Base-by-base conservation (phyloP, 1,284 basidiomycete genomes). In the Puccinia horiana region DNA sequence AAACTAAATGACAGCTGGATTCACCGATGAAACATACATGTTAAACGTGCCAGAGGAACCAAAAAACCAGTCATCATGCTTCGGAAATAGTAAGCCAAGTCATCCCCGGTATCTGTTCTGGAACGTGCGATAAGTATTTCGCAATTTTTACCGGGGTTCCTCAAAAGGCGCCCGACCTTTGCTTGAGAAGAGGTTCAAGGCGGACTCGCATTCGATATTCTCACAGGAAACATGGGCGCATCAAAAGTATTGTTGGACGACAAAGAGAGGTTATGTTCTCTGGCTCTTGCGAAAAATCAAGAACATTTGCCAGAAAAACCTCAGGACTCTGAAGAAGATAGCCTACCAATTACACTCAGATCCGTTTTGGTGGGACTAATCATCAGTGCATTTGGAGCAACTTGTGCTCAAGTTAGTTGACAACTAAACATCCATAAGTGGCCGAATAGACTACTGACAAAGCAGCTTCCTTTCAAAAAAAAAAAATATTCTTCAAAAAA, bases 321-420 rank as follows among this genome's bases (percentile, higher is more conserved):
- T 40, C 37, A 40, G n/a, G 23, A 20, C 4, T 49, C 49, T n/a
- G n/a, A n/a, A 23, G 69, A 72, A 52, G 69, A 72, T 23, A 47
- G 32, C 16, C 69, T 77, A 20, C 49, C 52, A 26, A 73, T 80
- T 69, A 81, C 79, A 26, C 5, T 81, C 49, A 70, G 80, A 73
- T 81, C 80, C 29, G 44, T 75, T 23, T 54, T 67, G 11, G 80
- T 81, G 42, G 80, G 72, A 12, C 2, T 76, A 29, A 29, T 69
- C 0, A 47, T 81, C 20, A 69, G 61, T 49, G 61, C 61, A 8
- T 81, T 81, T 76, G 80, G 80, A 2, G 80, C 80, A 16, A 63
- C 80, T 32, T 65, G 52, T 18, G 72, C 80, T n/a, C 80, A 81
- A 54, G 80, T 81, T 5, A 81, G 70, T 63, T 29, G 9, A 26